Evolutionary conservation across 2,329 filamentous ascomycete species (phyloP), one percentile per base, ranked within the genome.

Genomic region (Oidium heveae): DNA sequence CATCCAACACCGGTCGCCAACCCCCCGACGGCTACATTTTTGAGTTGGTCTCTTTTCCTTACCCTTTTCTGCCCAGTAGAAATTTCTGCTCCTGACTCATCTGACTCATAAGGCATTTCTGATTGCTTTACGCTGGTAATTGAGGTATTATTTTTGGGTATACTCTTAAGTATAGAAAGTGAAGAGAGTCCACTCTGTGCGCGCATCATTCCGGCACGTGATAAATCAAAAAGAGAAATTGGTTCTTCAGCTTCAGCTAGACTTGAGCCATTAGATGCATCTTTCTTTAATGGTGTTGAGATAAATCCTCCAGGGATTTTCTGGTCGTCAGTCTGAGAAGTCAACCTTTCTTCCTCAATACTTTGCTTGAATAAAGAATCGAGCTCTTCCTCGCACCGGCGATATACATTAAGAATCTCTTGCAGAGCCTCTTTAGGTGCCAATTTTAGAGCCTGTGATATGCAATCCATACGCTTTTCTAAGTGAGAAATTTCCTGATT

Each of bases 381-480:
- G 53, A 86, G 76, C 63, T 89, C 83, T 61, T 86, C 81, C 63
- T 93, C 85, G 59, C 83, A 87, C 47, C 82, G 74, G 13, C 82
- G 77, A 71, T 84, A 91, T 1, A 77, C 79, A 52, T 78, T 80
- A 2, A 91, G 69, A 15, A 91, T 83, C 59, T 86, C 82, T 56
- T 84, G 79, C 0, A 91, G 72, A 13, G 82, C 77, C 0, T 73
- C 69, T 0, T 78, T 68, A 0, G 85, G 86, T 0, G 84, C 84
- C 52, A 88, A 75, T 9, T 85, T 74, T 18, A 91, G 71, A 0
- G 86, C 83, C 13, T 82, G 79, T 0, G 82, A 79, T 1, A 93
- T 71, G 39, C 87, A 82, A 61, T 89, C 86, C 64, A 87, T 84
- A 22, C 85, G 77, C 64, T 89, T 85, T 61, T 89, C 83, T 0